Conservation (phyloP, 129 eudicot genomes). For the Mikania micrantha region DNA sequence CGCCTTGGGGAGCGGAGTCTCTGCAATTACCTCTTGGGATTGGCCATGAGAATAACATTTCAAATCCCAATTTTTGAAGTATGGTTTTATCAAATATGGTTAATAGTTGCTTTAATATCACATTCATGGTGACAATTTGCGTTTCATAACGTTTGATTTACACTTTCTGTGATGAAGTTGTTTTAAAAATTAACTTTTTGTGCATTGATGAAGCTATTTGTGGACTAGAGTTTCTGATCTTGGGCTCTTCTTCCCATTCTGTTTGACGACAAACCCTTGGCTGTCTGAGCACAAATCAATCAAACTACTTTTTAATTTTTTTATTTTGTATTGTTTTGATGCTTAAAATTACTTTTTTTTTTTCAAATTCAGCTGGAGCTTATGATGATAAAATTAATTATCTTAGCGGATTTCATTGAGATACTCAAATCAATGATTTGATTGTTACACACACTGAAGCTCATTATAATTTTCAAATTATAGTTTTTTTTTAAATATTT, state of each 20-base stretch:
- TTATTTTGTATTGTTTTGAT: background rate
- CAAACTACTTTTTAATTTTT: background rate
- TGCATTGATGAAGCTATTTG: constrained; percentile 48
- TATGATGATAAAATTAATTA: constrained; percentile 46
- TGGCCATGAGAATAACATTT: constrained; percentile 40
- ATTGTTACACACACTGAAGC: constrained; percentile 91
- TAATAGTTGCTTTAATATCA: too few species aligned
- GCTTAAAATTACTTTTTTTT: too few species aligned
- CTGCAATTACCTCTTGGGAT: constrained; percentile 37
- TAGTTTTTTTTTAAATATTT: background rate
- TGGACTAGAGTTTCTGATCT: constrained; percentile 89
- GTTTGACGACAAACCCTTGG: constrained; percentile 86
- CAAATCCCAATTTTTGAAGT: too few species aligned
- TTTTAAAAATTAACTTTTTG: background rate
- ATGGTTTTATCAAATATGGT: too few species aligned
- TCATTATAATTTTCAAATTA: background rate
- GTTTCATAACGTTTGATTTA: too few species aligned
- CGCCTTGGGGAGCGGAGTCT: constrained; percentile 34
- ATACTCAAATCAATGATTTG: constrained; percentile 62
- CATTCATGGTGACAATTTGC: too few species aligned
- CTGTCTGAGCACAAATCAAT: constrained; percentile 52
- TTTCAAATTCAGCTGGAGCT: constrained; percentile 17
- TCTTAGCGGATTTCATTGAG: constrained; percentile 89
- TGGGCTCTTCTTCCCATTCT: constrained; percentile 33
- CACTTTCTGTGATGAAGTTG: background rate